Conservation (phyloP, 768 basidiomycete species). For the Suillus variegatus region DNA sequence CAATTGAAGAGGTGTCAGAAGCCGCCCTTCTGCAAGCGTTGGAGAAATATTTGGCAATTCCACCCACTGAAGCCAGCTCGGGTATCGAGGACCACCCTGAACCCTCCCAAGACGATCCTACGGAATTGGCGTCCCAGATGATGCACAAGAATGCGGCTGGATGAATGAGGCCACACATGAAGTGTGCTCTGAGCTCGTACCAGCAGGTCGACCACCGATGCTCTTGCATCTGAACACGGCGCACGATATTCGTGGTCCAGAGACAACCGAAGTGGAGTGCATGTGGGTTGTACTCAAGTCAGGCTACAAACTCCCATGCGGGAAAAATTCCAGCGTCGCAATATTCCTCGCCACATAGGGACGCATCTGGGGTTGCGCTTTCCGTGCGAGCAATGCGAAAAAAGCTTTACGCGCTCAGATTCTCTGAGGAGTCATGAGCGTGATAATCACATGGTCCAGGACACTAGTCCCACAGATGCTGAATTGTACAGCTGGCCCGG, state of each 20-base stretch:
- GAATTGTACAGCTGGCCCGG: background rate
- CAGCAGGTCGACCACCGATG: conserved; percentile 6
- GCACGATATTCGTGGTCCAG: conserved; percentile 18
- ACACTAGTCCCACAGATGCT: background rate
- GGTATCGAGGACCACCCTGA: conserved; percentile 5
- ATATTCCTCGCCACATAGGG: conserved; percentile 19
- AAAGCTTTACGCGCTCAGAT: conserved; percentile 25
- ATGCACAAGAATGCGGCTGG: conserved; percentile 9
- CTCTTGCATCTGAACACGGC: conserved; percentile 16
- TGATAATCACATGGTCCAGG: conserved; percentile 6
- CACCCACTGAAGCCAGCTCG: background rate
- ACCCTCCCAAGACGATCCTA: conserved; percentile 13
- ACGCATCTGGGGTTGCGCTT: conserved; percentile 20
- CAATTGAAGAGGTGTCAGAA: background rate
- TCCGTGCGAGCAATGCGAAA: conserved; percentile 18
- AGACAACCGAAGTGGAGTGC: conserved; percentile 6
- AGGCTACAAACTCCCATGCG: conserved; percentile 11
- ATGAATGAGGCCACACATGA: background rate
- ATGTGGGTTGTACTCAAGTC: conserved; percentile 8
- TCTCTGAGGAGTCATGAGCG: conserved; percentile 17
- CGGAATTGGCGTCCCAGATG: background rate
- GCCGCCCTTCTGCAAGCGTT: background rate
- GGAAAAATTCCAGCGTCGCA: conserved; percentile 9
- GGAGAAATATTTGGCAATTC: background rate
- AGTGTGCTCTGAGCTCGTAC: conserved; percentile 9